Base-by-base conservation (phyloP, 495 filamentous ascomycete species). In the Aspergillus cavernicola region DNA sequence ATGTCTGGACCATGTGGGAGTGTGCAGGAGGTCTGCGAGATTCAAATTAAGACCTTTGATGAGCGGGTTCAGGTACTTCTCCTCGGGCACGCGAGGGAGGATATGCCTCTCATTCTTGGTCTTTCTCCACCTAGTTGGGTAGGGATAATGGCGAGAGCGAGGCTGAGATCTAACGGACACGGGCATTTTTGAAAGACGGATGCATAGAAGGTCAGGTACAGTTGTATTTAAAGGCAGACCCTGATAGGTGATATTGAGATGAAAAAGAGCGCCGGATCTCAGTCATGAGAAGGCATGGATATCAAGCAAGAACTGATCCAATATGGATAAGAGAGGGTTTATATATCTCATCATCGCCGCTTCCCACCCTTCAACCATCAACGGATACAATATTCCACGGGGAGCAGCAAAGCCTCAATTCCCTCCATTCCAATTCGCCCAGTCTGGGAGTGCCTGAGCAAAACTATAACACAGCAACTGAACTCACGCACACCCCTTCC, bases 121-220 rank as follows among this genome's bases (percentile, higher is more conserved):
- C 40, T 20, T 37, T 19, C n/a, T 32, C 50, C 50, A 53, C 38
- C 41, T 40, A 38, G 23, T 13, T 16, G 20, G 9, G 13, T 45
- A 45, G 20, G 22, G 40, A 8, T 44, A 12, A 18, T 43, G 11
- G 7, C 50, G 50, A 31, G 53, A 57, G 50, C 38, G 60, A 39
- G 29, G 36, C 7, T 45, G 33, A 50, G 55, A 18, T n/a, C 22
- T 46, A 5, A 26, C 11, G 8, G 52, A 40, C 20, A 45, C 50
- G n/a, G 38, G 39, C 50, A 53, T 45, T 3, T 32, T 39, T 37
- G 45, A 37, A 12, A 18, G 31, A 37, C 12, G 16, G 29, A 19
- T 45, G 29, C 26, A 37, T 12, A 38, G 40, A 44, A 4, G 16
- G 22, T 12, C 9, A 37, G 39, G 45, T 36, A n/a, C 33, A 33